These are phyloP conservation scores for Geum urbanum DNA, from an alignment of 306 rosid species.

Conservation along the genomic window DNA sequence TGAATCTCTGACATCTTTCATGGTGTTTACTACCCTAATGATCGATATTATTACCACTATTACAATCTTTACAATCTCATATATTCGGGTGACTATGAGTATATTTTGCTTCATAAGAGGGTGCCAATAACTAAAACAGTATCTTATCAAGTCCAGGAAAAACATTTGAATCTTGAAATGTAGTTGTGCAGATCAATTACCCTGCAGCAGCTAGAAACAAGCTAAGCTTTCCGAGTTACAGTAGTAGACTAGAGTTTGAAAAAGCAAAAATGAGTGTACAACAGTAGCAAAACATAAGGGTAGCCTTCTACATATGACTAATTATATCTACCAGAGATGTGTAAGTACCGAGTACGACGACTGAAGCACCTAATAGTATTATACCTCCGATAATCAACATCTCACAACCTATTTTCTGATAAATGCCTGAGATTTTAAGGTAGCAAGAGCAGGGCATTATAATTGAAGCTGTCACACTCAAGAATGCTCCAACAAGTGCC, in stretches of 20 bases:
- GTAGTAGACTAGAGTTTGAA: neutral
- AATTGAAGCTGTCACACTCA: slow-evolving; percentile 55
- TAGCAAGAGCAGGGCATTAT: slow-evolving; percentile 64
- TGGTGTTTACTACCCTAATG: too few relatives aligned
- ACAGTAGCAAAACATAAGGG: neutral
- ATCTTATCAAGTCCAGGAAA: neutral
- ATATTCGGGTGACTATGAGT: neutral
- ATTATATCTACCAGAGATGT: slow-evolving; percentile 44
- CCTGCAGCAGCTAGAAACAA: neutral
- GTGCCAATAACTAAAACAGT: neutral
- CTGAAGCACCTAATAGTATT: slow-evolving; percentile 28
- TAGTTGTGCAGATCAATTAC: neutral
- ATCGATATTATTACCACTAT: too few relatives aligned
- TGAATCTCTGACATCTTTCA: too few relatives aligned
- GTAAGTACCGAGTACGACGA: slow-evolving; percentile 47
- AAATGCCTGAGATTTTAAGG: slow-evolving; percentile 50
- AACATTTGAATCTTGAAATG: neutral
- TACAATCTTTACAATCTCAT: neutral
- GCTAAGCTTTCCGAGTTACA: neutral
- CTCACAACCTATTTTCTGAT: slow-evolving; percentile 33
- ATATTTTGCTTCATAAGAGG: neutral
- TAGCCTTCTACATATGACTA: slow-evolving; percentile 20
- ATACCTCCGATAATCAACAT: slow-evolving; percentile 27
- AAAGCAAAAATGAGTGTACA: neutral
- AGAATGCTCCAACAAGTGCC: slow-evolving; percentile 67